Evolutionary conservation across 495 filamentous ascomycete genomes (phyloP), one percentile per base, ranked within the genome.

Genomic region (Umbilicaria muhlenbergii): DNA sequence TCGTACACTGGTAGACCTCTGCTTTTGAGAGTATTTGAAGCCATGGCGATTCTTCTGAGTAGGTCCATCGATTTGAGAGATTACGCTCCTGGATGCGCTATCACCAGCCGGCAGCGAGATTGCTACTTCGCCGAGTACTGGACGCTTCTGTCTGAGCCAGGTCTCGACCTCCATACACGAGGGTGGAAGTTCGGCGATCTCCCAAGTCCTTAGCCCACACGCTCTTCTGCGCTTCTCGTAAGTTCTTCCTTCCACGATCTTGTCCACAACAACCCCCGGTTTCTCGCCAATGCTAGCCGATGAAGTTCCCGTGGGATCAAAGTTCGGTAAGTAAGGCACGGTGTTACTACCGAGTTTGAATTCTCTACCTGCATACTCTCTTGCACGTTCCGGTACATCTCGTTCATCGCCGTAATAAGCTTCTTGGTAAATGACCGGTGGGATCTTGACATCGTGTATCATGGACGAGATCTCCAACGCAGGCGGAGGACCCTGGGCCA

Each of bases 281-380:
- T 74, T 75, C 18, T 73, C 58, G 14, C 77, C 80, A 53, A 59
- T 68, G 36, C 66, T 71, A 10, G 74, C 73, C 8, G 61, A 57
- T 3, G 70, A 74, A 15, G 62, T 58, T 8, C 75, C 82, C 11
- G 64, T 70, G 0, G 77, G 63, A 58, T 94, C 80, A 51, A 96
- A 95, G 4, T 74, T 64, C 0, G 86, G 83, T 2, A 94, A 71
- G 54, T 76, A 91, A 3, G 83, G 82, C 6, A 85, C 58, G 0
- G 75, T 78, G 44, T 71, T 73, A 42, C 89, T 83, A 55, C 75
- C 75, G 1, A 95, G 58, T 39, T 74, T 82, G 57, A 92, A 95
- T 50, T 93, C 86, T 50, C 75, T 76, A 14, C 89, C 89, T 8
- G 82, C 92, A 58, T 94, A 96, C 61, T 93, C 84, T 38, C 85